phyloP scores from a whole-genome alignment of 768 basidiomycete species.

The Cubamyces sp. region DNA sequence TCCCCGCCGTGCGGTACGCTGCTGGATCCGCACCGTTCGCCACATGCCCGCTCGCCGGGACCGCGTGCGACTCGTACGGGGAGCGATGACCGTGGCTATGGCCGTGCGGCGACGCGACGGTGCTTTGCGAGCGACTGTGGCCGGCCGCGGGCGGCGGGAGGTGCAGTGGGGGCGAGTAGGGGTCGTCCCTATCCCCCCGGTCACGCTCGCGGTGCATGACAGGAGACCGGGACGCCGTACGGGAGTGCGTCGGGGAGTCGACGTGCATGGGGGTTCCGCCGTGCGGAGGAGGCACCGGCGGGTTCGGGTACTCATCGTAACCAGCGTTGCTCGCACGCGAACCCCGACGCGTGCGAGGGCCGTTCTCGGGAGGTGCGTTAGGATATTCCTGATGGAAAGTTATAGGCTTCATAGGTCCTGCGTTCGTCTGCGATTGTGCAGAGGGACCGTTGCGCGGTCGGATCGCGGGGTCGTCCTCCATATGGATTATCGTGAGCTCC shows the following conservation, averaged over 20 bases:
- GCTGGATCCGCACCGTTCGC: constrained; percentile 5
- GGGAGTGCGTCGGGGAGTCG: constrained; percentile 23
- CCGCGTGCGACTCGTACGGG: constrained; percentile 29
- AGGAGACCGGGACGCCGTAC: constrained; percentile 33
- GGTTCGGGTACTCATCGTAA: constrained; percentile 27
- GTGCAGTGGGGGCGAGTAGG: constrained; percentile 25
- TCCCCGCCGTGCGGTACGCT: constrained; percentile 12
- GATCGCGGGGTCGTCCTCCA: constrained; percentile 28
- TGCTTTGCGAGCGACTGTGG: constrained; percentile 25
- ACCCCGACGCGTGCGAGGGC: constrained; percentile 24
- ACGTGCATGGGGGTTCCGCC: constrained; percentile 19
- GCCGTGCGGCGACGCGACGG: constrained; percentile 29
- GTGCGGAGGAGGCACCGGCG: constrained; percentile 8
- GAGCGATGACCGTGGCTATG: constrained; percentile 36
- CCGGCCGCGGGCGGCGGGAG: constrained; percentile 14
- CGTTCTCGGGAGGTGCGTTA: constrained; percentile 17
- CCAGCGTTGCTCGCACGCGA: constrained; percentile 27
- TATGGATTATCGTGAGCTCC: constrained; percentile 36
- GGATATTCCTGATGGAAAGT: constrained; percentile 36
- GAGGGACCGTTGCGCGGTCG: constrained; percentile 14
- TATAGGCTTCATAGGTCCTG: constrained; percentile 27
- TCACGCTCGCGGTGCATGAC: constrained; percentile 34
- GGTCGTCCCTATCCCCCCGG: constrained; percentile 30
- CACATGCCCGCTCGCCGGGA: background rate
- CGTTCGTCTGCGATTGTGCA: constrained; percentile 16